Conservation (phyloP, 371 early-diverging fungal species). For the Actinomucor elegans region DNA sequence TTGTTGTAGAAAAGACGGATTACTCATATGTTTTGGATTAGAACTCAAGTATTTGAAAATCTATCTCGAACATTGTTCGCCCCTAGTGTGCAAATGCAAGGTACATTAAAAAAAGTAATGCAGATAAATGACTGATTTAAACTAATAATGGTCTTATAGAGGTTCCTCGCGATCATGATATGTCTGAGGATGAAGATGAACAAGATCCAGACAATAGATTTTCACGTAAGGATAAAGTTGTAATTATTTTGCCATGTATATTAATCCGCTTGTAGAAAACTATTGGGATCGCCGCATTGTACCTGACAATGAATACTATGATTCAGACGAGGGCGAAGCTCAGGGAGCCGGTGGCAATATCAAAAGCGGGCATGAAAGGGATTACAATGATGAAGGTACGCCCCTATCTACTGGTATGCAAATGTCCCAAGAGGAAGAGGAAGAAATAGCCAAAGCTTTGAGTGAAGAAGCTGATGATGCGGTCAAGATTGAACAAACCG, state of each 20-base stretch:
- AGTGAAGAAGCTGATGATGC: slow-evolving; percentile 23
- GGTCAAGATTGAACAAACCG: background rate
- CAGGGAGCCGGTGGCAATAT: slow-evolving; percentile 26
- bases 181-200: slow-evolving; percentile 57
- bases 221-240: slow-evolving; percentile 51
- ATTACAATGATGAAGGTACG: slow-evolving; percentile 21
- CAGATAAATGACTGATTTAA: no score
- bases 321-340: slow-evolving; percentile 69
- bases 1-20: background rate
- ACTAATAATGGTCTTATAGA: no score
- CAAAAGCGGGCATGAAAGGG: slow-evolving; percentile 31
- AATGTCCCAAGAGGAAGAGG: slow-evolving; percentile 39
- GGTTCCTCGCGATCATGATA: slow-evolving; percentile 44
- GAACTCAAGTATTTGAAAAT: slow-evolving; percentile 68
- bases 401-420: slow-evolving; percentile 11
- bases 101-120: slow-evolving; percentile 22
- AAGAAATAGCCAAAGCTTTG: slow-evolving; percentile 27
- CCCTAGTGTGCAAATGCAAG: slow-evolving; percentile 67
- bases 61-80: slow-evolving; percentile 76
- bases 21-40: background rate
- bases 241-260: no score
- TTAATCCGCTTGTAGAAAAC: slow-evolving; percentile 39
- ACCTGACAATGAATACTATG: slow-evolving; percentile 67
- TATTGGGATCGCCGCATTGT: slow-evolving; percentile 62
- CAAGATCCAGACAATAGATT: slow-evolving; percentile 53